Percentiles rank a stretch among this genome's conserved stretches.
These are phyloP conservation scores for Phyllosticta ampelicida DNA, from an alignment of 2,329 filamentous ascomycete genomes.

Conservation along the genomic window DNA sequence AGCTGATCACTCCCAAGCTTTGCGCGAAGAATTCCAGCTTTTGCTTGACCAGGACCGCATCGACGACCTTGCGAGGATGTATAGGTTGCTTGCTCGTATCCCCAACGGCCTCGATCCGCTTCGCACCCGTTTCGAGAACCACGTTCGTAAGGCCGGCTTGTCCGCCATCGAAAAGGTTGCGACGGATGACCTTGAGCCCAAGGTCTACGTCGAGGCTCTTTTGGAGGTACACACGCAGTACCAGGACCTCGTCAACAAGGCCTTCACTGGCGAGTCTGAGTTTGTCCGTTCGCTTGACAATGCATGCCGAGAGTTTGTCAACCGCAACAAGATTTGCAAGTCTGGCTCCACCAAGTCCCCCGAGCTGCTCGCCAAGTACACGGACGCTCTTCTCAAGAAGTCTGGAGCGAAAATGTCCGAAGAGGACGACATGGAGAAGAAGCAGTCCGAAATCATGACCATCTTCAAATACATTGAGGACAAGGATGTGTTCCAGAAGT, in stretches of 20 bases:
- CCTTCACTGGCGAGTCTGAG: conserved; percentile 91
- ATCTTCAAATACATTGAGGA: conserved; percentile 99
- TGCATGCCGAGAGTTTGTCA: conserved; percentile 95
- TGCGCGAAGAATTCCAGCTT: conserved; percentile 91
- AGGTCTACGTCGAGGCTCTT: conserved; percentile 90
- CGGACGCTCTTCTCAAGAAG: conserved; percentile 85
- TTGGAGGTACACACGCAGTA: conserved; percentile 93
- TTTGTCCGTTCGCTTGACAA: conserved; percentile 95
- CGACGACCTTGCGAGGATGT: conserved; percentile 95
- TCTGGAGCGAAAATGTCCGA: conserved; percentile 77
- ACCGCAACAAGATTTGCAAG: conserved; percentile 93
- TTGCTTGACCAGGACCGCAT: conserved; percentile 89
- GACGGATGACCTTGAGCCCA: conserved; percentile 80
- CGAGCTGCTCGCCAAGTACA: conserved; percentile 89
- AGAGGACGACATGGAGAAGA: conserved; percentile 84
- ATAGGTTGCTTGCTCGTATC: conserved; percentile 78
- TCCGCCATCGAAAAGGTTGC: conserved; percentile 85
- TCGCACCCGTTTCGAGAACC: conserved; percentile 75
- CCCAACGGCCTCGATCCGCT: conserved; percentile 85
- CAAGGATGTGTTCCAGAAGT: conserved; percentile 99
- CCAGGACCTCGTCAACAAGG: conserved; percentile 77
- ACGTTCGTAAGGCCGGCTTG: conserved; percentile 82
- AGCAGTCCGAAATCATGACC: conserved; percentile 90
- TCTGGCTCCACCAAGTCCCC: conserved; percentile 88
- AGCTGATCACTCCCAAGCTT: conserved; percentile 70